Evolutionary conservation across 805 yeast species (phyloP).

Genomic region (Zygoascus flipseniorum): DNA sequence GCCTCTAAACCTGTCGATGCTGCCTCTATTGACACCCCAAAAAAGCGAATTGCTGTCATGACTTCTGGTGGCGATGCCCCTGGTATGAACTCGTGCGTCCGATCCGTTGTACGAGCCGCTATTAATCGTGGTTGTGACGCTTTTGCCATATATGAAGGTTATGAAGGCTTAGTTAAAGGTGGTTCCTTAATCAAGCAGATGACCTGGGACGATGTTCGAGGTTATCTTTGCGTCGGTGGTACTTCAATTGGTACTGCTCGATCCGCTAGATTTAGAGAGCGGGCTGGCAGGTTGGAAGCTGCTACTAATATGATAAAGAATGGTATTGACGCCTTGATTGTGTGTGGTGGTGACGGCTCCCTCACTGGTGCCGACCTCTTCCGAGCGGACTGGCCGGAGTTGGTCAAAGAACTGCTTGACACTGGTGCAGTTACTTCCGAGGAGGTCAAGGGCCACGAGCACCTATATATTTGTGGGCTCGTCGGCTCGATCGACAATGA

Average conservation of each 20-base stretch:
- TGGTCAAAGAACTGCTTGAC: conserved; percentile 61
- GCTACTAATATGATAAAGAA: conserved; percentile 75
- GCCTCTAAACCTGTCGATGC: conserved; percentile 1
- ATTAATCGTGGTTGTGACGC: conserved; percentile 83
- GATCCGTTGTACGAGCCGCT: conserved; percentile 93
- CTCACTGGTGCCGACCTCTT: conserved; percentile 95
- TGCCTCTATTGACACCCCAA: conserved; percentile 14
- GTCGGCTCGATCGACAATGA: conserved; percentile 98
- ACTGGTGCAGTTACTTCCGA: conserved; percentile 49
- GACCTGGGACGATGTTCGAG: conserved; percentile 93
- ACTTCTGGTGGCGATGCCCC: conserved; percentile 99
- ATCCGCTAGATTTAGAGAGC: conserved; percentile 74
- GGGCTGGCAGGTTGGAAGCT: conserved; percentile 74
- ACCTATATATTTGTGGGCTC: conserved; percentile 80
- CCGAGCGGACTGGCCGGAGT: conserved; percentile 89
- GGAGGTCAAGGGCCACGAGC: conserved; percentile 53
- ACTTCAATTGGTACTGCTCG: conserved; percentile 96
- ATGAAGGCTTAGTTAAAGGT: conserved; percentile 85
- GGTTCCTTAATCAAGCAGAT: conserved; percentile 70
- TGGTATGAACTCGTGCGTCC: conserved; percentile 95
- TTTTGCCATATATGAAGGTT: conserved; percentile 88
- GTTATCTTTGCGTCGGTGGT: conserved; percentile 89
- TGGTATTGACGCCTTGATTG: conserved; percentile 92
- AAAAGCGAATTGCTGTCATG: conserved; percentile 81
- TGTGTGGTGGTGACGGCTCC: conserved; percentile 98